phyloP scores from a whole-genome alignment of 352 stramenopile species.

The Aphanomyces stellatus region DNA sequence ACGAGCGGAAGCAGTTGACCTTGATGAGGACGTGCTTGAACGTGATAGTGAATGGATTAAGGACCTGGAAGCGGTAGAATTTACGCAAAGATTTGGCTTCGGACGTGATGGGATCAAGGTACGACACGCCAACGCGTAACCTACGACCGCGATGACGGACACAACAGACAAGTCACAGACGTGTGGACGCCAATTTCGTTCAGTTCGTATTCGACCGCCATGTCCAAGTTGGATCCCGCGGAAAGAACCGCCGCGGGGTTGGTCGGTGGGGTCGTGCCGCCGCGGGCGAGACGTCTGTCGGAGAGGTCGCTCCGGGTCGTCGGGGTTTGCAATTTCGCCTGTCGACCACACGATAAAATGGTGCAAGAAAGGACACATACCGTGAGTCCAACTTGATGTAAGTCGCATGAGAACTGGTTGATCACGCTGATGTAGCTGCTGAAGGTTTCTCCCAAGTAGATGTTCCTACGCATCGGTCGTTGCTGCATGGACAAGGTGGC shows the following conservation, averaged over 20 bases:
- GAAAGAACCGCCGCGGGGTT: conserved; percentile 70
- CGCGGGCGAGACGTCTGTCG: conserved; percentile 7
- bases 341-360: neutral
- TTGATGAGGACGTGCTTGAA: conserved; percentile 59
- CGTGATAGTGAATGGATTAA: conserved; percentile 81
- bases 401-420: conserved; percentile 77
- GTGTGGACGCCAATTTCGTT: conserved; percentile 85
- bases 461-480: conserved; percentile 42
- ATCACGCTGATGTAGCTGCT: conserved; percentile 91
- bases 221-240: conserved; percentile 75
- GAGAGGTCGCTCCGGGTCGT: conserved; percentile 10
- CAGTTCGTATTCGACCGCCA: conserved; percentile 87
- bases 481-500: neutral
- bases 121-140: conserved; percentile 68
- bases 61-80: conserved; percentile 87
- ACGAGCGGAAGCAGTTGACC: conserved; percentile 12
- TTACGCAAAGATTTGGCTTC: conserved; percentile 84
- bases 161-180: conserved; percentile 18
- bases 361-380: conserved; percentile 12
- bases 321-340: conserved; percentile 15
- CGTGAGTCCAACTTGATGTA: conserved; percentile 65
- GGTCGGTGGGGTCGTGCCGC: conserved; percentile 31
- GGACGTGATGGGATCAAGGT: conserved; percentile 58
- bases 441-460: conserved; percentile 89
- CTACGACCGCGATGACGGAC: conserved; percentile 13